phyloP scores from a whole-genome alignment of 2,329 filamentous ascomycete genomes.

The Hymenoscyphus salicellus region DNA sequence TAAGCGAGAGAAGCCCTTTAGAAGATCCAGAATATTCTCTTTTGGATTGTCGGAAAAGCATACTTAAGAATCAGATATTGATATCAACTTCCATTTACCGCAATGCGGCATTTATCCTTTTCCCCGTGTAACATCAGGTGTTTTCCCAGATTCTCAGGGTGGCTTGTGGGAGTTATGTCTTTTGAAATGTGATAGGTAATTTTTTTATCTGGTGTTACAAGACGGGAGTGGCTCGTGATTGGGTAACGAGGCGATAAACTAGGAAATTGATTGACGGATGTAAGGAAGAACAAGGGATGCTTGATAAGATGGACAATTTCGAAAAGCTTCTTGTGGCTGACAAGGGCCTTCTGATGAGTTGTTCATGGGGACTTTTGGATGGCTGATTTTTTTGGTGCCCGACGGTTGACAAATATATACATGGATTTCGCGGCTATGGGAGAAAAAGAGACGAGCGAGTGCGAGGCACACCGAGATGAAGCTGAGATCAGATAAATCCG shows the following conservation, averaged over 20 bases:
- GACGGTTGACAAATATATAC: not conserved
- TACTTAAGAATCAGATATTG: too few species aligned
- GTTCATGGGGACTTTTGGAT: not conserved
- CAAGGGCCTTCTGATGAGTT: not conserved
- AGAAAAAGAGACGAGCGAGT: not conserved
- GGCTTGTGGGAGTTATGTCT: not conserved
- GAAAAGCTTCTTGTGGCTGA: conserved; percentile 1
- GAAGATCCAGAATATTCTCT: too few species aligned
- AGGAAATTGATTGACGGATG: not conserved
- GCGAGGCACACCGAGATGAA: not conserved
- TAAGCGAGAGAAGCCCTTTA: too few species aligned
- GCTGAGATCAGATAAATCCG: not conserved
- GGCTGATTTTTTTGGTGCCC: not conserved
- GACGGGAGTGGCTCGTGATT: not conserved
- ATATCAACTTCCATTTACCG: too few species aligned
- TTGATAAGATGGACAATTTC: not conserved
- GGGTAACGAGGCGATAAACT: not conserved
- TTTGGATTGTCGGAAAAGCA: too few species aligned
- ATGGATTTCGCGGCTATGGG: not conserved
- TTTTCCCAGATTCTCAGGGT: not conserved
- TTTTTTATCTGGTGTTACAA: not conserved
- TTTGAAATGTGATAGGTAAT: not conserved
- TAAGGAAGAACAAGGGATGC: not conserved
- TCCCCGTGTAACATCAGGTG: not conserved
- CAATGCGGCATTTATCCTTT: not conserved